Base-by-base conservation (phyloP, 805 yeast genomes). In the Starmerella khaoyaiensis region DNA sequence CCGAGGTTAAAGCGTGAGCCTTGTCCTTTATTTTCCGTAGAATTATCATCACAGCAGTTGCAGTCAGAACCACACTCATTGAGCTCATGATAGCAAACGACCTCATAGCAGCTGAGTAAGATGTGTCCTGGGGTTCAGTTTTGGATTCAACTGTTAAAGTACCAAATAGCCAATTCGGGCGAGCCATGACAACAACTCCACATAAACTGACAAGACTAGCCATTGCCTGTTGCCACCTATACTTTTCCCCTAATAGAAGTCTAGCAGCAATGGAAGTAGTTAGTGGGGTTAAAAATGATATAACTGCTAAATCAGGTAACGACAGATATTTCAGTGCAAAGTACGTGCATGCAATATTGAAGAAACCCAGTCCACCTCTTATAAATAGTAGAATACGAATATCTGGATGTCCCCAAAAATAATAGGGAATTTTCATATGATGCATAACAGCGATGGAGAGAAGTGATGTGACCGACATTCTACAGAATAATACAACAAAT, bases 1-100 rank as follows among this genome's bases (percentile, higher is more conserved):
- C 94, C 18, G 82, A 73, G 28, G 83, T 56, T 19, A 84, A 62
- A 0, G 95, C 83, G 57, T 83, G 94, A 1, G 83, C 90, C 27
- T 71, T 60, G 36, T 68, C 70, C 18, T 94, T 94, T 26, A 86
- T 78, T 44, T 70, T 73, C 26, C 94, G 64, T 38, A 84, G 71
- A 8, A 75, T 37, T 16, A 47, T 42, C 49, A 42, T 45, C 5
- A 45, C 45, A 3, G 42, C 31, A 5, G 47, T 12, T 10, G 47
- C 44, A 2, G 42, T 33, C 12, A 35, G 10, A n/a, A 40, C 46
- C 10, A 29, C 41, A 17, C 21, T 31, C 48, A 9, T 77, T 77
- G 7, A 93, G 84, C 6, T 71, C 70, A 11, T 61, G 47, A 0
- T 79, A 76, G 53, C 42, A 86, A 61, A 26, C 67, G 69, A 16